Conservation (phyloP, 2,329 filamentous ascomycete genomes). For the Graphilbum sp. region DNA sequence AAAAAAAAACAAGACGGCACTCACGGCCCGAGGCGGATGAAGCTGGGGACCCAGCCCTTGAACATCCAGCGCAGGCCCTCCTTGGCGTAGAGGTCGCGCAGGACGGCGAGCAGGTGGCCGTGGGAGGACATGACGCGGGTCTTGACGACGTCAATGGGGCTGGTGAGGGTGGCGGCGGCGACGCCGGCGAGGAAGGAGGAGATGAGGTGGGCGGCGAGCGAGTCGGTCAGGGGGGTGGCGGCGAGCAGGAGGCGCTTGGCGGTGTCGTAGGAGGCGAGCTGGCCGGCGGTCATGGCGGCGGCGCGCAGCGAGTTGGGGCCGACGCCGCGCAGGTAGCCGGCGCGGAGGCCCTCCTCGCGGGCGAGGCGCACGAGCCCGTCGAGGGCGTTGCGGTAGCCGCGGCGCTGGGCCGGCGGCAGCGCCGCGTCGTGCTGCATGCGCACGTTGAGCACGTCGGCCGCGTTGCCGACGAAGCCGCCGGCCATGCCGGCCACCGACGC, state of each 20-base stretch:
- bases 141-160: conserved; percentile 79
- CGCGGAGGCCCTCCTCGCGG: conserved; percentile 56
- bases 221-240: conserved; percentile 51
- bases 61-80: conserved; percentile 76
- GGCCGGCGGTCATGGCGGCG: conserved; percentile 74
- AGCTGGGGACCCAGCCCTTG: conserved; percentile 75
- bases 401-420: conserved; percentile 52
- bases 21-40: conserved; percentile 47
- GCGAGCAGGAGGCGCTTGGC: conserved; percentile 58
- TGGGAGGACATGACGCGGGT: conserved; percentile 67
- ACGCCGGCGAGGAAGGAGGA: conserved; percentile 66
- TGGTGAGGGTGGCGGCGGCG: conserved; percentile 71
- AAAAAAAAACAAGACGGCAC: no score
- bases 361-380: conserved; percentile 78
- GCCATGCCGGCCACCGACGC: conserved; percentile 72
- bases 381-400: conserved; percentile 80
- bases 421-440: conserved; percentile 92
- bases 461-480: conserved; percentile 82
- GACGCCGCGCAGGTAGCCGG: conserved; percentile 67
- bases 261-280: conserved; percentile 70
- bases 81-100: conserved; percentile 49
- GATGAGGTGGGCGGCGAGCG: conserved; percentile 60
- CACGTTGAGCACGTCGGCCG: conserved; percentile 91
- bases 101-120: conserved; percentile 36
- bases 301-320: conserved; percentile 69